phyloP scores from a whole-genome alignment of 208 protist genomes.

The Wallacemonas collosoma region DNA sequence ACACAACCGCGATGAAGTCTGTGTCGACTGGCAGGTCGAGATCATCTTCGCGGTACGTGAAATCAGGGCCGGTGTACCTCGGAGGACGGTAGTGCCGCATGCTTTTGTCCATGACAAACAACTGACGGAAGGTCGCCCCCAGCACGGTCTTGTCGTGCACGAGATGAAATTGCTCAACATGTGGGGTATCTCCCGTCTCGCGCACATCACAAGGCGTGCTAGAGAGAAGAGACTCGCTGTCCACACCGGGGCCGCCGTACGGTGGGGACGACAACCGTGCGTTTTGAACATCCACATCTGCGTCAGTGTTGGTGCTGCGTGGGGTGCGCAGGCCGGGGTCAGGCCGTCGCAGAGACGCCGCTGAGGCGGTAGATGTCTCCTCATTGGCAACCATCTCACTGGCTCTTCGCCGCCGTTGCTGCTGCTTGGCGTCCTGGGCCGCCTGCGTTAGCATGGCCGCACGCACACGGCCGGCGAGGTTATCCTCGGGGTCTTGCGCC shows the following conservation, averaged over 20 bases:
- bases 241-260: not conserved
- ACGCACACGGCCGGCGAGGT: not conserved
- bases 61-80: conserved; percentile 1
- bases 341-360: too few species aligned
- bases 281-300: not conserved
- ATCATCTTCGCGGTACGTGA: conserved; percentile 16
- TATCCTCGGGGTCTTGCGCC: not conserved
- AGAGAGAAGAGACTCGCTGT: not conserved
- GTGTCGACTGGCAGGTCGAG: conserved; percentile 13
- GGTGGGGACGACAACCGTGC: not conserved
- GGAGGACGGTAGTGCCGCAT: conserved; percentile 15
- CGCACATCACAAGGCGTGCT: too few species aligned
- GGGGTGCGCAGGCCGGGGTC: too few species aligned
- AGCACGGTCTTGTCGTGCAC: conserved; percentile 8
- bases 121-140: conserved; percentile 3
- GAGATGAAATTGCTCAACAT: not conserved
- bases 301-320: not conserved
- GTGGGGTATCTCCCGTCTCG: too few species aligned
- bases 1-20: conserved; percentile 10
- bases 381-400: not conserved
- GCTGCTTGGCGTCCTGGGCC: not conserved
- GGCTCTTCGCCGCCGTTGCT: not conserved
- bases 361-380: not conserved
- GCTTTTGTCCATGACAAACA: not conserved
- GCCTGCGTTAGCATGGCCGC: not conserved